phyloP scores from a whole-genome alignment of 495 filamentous ascomycete species.

The Coniosporium apollinis region DNA sequence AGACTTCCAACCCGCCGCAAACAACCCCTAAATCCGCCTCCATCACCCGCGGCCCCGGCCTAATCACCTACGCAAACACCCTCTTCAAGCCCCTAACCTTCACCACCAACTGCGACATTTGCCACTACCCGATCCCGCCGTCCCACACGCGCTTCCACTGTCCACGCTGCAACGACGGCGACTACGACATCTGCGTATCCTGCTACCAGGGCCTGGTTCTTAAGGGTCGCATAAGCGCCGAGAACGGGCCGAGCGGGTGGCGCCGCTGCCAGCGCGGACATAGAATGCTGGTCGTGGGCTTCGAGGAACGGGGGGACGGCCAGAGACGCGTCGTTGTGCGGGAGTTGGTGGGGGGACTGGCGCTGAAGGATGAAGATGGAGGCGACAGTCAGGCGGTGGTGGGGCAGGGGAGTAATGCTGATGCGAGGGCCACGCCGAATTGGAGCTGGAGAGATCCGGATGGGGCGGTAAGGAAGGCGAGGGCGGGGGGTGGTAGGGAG shows the following conservation, averaged over 20 bases:
- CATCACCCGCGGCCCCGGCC: constrained; percentile 14
- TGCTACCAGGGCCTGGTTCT: constrained; percentile 56
- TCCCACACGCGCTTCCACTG: constrained; percentile 61
- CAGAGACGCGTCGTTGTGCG: constrained; percentile 40
- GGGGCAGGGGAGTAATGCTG: background rate
- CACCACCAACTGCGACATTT: constrained; percentile 57
- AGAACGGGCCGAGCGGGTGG: constrained; percentile 68
- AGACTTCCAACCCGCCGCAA: constrained; percentile 1
- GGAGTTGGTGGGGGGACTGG: constrained; percentile 58
- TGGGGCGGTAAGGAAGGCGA: constrained; percentile 17
- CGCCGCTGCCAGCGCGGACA: constrained; percentile 63
- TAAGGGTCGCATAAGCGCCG: constrained; percentile 42
- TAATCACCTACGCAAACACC: constrained; percentile 23
- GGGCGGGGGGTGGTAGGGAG: constrained; percentile 20
- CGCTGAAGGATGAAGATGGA: constrained; percentile 37
- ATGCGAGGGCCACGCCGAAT: background rate
- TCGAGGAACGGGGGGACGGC: constrained; percentile 40
- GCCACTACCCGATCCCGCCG: constrained; percentile 50
- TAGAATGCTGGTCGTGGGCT: constrained; percentile 67
- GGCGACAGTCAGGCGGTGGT: constrained; percentile 5
- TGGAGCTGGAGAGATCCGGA: constrained; percentile 18
- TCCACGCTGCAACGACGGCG: constrained; percentile 45
- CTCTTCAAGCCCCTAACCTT: constrained; percentile 42
- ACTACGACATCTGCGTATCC: constrained; percentile 64
- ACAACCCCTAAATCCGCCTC: constrained; percentile 13